Evolutionary conservation across 768 basidiomycete species (phyloP).

Genomic region (Trametes punicea): DNA sequence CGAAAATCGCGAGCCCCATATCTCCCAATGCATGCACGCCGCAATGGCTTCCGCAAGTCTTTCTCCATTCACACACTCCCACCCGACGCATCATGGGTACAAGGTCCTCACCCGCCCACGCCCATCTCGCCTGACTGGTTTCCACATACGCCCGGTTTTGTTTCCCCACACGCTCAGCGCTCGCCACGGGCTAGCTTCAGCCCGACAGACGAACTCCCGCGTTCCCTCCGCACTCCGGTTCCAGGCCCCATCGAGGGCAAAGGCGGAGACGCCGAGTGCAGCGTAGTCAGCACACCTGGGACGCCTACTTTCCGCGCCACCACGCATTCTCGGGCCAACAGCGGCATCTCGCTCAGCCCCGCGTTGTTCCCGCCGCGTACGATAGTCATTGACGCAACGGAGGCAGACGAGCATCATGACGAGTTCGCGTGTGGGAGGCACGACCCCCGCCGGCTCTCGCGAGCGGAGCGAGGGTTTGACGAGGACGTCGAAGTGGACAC

Average conservation of each 20-base stretch:
- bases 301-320: slow-evolving; percentile 20
- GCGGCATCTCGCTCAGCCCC: neutral
- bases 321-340: neutral
- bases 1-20: slow-evolving; percentile 7
- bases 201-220: slow-evolving; percentile 12
- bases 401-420: slow-evolving; percentile 16
- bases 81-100: slow-evolving; percentile 1
- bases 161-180: neutral
- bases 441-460: slow-evolving; percentile 18
- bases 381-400: neutral
- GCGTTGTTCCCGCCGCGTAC: neutral
- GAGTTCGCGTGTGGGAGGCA: slow-evolving; percentile 19
- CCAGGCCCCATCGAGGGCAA: neutral
- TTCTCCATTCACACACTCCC: slow-evolving; percentile 20
- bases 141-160: slow-evolving; percentile 13
- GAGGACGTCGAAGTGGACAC: neutral
- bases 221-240: slow-evolving; percentile 4
- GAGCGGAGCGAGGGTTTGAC: slow-evolving; percentile 7
- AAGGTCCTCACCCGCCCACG: slow-evolving; percentile 7
- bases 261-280: neutral
- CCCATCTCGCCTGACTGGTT: slow-evolving; percentile 19
- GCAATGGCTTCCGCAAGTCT: slow-evolving; percentile 4
- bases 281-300: neutral
- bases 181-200: slow-evolving; percentile 19
- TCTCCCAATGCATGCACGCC: slow-evolving; percentile 6